phyloP scores from a whole-genome alignment of 768 basidiomycete genomes.

The Lentinus brumalis region DNA sequence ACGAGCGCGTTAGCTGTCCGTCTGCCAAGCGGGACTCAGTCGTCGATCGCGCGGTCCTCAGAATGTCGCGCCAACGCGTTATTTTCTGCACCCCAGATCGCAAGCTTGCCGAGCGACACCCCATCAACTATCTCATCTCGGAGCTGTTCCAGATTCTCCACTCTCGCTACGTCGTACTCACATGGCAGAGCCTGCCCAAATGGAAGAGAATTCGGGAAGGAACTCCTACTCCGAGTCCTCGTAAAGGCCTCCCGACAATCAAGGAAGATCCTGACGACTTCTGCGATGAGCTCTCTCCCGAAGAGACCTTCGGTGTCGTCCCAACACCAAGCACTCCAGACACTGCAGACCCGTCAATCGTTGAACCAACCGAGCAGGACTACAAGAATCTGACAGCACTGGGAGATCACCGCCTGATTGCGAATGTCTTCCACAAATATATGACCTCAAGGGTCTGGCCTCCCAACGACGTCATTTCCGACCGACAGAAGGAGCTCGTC shows the following conservation, averaged over 20 bases:
- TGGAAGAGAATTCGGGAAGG: background rate
- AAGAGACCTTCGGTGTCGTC: background rate
- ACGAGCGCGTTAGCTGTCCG: background rate
- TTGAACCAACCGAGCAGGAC: too few relatives aligned
- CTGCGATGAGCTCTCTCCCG: background rate
- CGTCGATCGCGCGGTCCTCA: background rate
- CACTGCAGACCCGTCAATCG: too few relatives aligned
- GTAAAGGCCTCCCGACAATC: too few relatives aligned
- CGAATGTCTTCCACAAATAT: background rate
- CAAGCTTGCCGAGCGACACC: background rate
- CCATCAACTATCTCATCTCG: background rate
- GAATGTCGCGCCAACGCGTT: background rate
- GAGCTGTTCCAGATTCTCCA: background rate
- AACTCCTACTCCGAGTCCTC: background rate
- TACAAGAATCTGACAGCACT: too few relatives aligned
- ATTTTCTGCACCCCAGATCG: background rate
- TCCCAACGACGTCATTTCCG: background rate
- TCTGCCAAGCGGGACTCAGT: background rate
- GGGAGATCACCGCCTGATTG: background rate
- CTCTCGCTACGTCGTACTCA: background rate
- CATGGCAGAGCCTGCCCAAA: background rate
- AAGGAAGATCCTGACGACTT: too few relatives aligned
- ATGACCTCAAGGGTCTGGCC: background rate
- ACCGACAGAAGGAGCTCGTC: background rate
- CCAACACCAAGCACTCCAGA: too few relatives aligned